Evolutionary conservation across 176 grass and related monocot genomes (phyloP).

Genomic region (Cymbopogon citratus): DNA sequence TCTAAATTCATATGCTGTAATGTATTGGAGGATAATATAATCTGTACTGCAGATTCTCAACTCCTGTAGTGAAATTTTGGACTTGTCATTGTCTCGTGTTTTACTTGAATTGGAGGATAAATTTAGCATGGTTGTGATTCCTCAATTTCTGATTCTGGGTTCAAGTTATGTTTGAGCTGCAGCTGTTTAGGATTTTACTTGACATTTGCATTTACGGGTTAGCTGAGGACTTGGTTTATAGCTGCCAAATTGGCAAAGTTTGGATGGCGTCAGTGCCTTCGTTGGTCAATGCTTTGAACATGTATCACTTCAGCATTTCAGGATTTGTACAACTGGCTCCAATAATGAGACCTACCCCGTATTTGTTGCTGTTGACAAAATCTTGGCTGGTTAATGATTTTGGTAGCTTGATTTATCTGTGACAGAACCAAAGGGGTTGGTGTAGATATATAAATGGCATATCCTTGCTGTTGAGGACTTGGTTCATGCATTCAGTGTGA

Average conservation of each 20-base stretch:
- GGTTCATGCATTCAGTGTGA: not conserved
- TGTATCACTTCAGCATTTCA: not conserved
- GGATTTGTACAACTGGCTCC: not conserved
- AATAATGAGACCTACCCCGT: not conserved
- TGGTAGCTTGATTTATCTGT: not conserved
- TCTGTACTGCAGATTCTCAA: not conserved
- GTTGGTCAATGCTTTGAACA: not conserved
- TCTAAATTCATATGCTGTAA: not conserved
- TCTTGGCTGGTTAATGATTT: not conserved
- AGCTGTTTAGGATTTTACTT: not conserved
- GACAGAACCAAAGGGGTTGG: slow-evolving; percentile 7
- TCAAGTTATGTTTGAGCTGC: not conserved
- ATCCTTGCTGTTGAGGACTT: not conserved
- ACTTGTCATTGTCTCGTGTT: not conserved
- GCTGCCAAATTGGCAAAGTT: not conserved
- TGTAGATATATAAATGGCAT: not conserved
- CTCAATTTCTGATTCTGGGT: not conserved
- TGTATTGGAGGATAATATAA: not conserved
- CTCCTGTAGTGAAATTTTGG: not conserved
- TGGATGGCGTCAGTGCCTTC: not conserved
- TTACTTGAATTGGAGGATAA: too few relatives aligned
- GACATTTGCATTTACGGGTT: not conserved
- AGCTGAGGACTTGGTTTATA: too few relatives aligned
- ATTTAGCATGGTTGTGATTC: not conserved
- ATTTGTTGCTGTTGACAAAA: not conserved